Evolutionary conservation across 164 flowering plant genomes (phyloP), one percentile per base, ranked within the genome.

Genomic region (Umbilicus rupestris): DNA sequence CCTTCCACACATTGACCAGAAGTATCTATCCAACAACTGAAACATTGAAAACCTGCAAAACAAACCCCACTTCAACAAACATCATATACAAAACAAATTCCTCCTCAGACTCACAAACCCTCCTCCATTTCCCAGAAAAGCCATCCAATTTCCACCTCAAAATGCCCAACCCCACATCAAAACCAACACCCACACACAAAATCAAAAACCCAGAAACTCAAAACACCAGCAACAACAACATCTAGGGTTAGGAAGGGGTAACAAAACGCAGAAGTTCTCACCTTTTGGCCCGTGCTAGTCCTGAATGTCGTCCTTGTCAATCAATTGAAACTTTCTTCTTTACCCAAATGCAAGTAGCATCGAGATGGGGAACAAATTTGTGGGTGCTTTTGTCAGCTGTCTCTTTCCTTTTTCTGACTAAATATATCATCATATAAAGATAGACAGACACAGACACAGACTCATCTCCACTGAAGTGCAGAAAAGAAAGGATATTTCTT

Each of bases 261-360:
- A 33, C 12, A 24, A 55, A 55, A 55, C 60, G 33, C 60, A 28
- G 28, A 55, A 55, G 33, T 16, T 55, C 33, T 55, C 33, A 55
- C 60, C 60, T 55, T 55, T 55, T 11, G 60, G 16, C 60, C 33
- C 60, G 60, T 55, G 60, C 60, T 55, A 26, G 60, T 16, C 33
- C 28, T 55, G 60, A 55, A 26, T 55, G 33, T 55, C 5, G 31
- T 55, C 31, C 60, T 28, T 55, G 60, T 55, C 60, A 55, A 55
- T 55, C 60, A 55, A 55, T 55, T 55, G 60, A 55, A 55, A 55
- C 60, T 55, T 55, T 55, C 60, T 55, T 55, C 33, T 55, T 55
- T 55, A 28, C 60, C 60, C 28, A 55, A 28, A 55, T 55, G 60
- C 28, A 55, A n/a, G n/a, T n/a, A 55, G 60, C 60, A 55, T 55